A percentile compares a stretch with the other conserved stretches of the same genome.
These are phyloP conservation scores for Ampelocalamus luodianensis DNA, from an alignment of 176 grass and related monocot species.

Conservation along the genomic window DNA sequence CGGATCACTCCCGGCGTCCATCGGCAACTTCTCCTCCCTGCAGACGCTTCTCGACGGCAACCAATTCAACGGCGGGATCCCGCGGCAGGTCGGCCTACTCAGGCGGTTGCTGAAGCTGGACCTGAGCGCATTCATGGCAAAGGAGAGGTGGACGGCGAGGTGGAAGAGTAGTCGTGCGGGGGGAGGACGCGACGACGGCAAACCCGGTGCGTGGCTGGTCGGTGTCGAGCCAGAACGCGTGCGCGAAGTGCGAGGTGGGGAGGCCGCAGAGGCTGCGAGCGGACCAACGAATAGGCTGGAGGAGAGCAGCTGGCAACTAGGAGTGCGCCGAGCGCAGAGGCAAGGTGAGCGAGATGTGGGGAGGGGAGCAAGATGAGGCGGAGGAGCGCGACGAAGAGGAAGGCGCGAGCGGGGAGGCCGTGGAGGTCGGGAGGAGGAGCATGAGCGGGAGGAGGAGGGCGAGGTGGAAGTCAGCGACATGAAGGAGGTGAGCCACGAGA, in stretches of 20 bases:
- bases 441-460: constrained; percentile 20
- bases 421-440: constrained; percentile 38
- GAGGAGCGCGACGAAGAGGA: too few relatives aligned
- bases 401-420: constrained; percentile 15
- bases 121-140: constrained; percentile 40
- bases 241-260: too few relatives aligned
- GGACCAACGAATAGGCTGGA: too few relatives aligned
- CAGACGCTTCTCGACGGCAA: constrained; percentile 70
- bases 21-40: constrained; percentile 67
- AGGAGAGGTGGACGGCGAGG: background rate
- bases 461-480: constrained; percentile 58
- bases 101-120: constrained; percentile 73
- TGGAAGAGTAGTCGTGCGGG: too few relatives aligned
- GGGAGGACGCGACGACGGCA: too few relatives aligned
- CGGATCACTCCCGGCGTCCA: constrained; percentile 52
- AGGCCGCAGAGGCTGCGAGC: too few relatives aligned
- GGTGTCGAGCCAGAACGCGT: too few relatives aligned
- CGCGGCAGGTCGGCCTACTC: constrained; percentile 51
- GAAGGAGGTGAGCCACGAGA: constrained; percentile 45
- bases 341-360: too few relatives aligned
- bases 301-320: too few relatives aligned
- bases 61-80: constrained; percentile 53
- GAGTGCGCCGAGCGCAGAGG: too few relatives aligned
- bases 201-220: too few relatives aligned
- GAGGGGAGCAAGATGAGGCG: too few relatives aligned